Percentiles rank a stretch among this genome's conserved stretches.
Conservation (phyloP, 176 grass and related monocot species). For the Carex pumila region DNA sequence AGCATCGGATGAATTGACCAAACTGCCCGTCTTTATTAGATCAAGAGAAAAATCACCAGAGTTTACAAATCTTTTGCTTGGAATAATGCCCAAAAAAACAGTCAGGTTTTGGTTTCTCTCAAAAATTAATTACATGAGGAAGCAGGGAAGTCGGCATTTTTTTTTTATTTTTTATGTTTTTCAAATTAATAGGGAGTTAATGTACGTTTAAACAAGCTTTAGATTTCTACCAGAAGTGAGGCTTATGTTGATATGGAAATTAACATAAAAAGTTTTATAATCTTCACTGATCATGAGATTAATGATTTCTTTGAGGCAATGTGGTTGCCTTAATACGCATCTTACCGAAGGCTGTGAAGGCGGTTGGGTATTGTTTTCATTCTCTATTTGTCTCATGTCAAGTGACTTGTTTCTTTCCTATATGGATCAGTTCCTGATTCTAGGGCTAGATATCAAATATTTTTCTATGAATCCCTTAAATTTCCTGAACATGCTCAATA, state of each 20-base stretch:
- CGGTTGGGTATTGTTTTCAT: background rate
- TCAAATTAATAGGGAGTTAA: background rate
- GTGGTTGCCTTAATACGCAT: background rate
- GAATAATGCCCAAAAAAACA: background rate
- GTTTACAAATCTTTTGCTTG: background rate
- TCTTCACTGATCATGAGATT: background rate
- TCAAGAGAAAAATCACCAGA: background rate
- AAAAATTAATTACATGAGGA: background rate
- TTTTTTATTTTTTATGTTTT: background rate
- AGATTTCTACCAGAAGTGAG: background rate
- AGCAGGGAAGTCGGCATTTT: background rate
- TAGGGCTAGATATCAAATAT: no score
- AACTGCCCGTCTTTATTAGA: background rate
- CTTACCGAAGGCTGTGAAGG: background rate
- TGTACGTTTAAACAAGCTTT: background rate
- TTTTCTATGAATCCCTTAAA: no score
- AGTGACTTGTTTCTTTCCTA: background rate
- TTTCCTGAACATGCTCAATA: no score
- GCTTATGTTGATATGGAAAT: background rate
- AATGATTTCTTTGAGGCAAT: background rate
- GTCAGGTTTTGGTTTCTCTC: background rate
- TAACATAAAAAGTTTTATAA: background rate
- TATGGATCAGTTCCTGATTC: background rate
- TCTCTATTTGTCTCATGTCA: background rate
- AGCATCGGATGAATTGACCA: background rate